Evolutionary conservation across 345 rosid species (phyloP).

Genomic region (Erodium maritimum): DNA sequence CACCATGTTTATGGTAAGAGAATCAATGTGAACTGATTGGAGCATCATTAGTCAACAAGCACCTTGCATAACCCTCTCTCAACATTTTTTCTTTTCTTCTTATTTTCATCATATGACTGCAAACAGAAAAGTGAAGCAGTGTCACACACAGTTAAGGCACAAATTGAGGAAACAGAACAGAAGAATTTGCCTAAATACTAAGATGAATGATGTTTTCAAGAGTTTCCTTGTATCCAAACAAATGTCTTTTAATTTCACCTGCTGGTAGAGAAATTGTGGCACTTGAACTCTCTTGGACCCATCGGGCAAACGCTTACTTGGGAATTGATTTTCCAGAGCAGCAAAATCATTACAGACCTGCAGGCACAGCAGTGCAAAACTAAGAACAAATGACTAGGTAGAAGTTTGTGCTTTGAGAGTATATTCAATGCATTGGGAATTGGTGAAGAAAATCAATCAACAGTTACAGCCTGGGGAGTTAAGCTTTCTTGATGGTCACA

Average conservation of each 20-base stretch:
- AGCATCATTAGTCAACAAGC: conserved; percentile 20
- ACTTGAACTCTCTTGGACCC: conserved; percentile 77
- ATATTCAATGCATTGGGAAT: not conserved
- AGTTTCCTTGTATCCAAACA: not conserved
- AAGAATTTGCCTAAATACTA: too few relatives aligned
- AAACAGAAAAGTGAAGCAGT: conserved; percentile 5
- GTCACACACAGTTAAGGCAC: not conserved
- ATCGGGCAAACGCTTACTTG: conserved; percentile 67
- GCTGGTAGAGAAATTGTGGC: conserved; percentile 37
- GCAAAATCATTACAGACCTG: conserved; percentile 39
- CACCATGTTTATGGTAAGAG: too few relatives aligned
- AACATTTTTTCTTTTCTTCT: conserved; percentile 21
- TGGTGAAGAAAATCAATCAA: too few relatives aligned
- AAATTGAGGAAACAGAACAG: not conserved
- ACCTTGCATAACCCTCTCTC: conserved; percentile 30
- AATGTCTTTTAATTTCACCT: conserved; percentile 26
- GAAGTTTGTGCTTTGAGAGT: too few relatives aligned
- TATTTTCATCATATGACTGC: conserved; percentile 32
- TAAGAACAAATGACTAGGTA: not conserved
- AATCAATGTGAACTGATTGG: not conserved
- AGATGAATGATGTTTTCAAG: not conserved
- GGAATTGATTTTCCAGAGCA: conserved; percentile 40
- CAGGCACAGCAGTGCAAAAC: not conserved
- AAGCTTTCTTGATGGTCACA: not conserved
- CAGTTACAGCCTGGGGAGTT: not conserved